Evolutionary conservation across 352 stramenopile species (phyloP).

Genomic region (Phytophthora kernoviae): DNA sequence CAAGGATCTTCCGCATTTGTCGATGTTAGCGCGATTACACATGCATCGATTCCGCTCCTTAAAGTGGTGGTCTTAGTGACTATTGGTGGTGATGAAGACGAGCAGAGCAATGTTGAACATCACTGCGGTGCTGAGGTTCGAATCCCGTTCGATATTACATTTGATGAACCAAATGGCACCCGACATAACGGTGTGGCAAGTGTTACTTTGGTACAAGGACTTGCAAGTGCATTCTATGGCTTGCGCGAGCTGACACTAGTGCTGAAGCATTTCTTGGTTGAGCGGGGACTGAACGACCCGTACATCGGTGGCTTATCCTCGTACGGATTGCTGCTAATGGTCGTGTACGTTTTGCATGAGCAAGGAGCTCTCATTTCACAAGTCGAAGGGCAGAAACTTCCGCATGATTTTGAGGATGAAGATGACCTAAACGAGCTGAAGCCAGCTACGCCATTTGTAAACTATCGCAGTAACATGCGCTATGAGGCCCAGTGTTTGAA

Average conservation of each 20-base stretch:
- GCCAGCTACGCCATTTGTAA: conserved; percentile 5
- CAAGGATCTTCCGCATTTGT: conserved; percentile 34
- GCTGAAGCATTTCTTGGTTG: conserved; percentile 91
- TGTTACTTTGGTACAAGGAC: conserved; percentile 65
- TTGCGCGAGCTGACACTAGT: conserved; percentile 86
- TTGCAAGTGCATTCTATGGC: conserved; percentile 75
- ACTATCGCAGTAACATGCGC: conserved; percentile 24
- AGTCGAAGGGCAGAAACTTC: conserved; percentile 16
- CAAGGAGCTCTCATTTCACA: conserved; percentile 53
- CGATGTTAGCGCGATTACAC: conserved; percentile 74
- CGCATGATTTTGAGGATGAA: conserved; percentile 12
- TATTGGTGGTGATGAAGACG: conserved; percentile 12
- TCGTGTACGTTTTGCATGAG: conserved; percentile 67
- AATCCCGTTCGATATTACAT: conserved; percentile 86
- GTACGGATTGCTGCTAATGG: conserved; percentile 88
- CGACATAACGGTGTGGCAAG: conserved; percentile 80
- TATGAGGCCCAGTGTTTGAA: conserved; percentile 58
- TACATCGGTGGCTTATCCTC: conserved; percentile 91
- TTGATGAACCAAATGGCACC: conserved; percentile 63
- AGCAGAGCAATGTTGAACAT: not conserved
- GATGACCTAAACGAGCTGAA: conserved; percentile 34
- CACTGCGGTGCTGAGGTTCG: conserved; percentile 19
- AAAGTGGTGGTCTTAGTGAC: conserved; percentile 69
- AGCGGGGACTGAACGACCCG: conserved; percentile 87
- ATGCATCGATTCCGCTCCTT: conserved; percentile 74